Base-by-base conservation (phyloP, 192 early-diverging fungal genomes). In the Linnemannia exigua region DNA sequence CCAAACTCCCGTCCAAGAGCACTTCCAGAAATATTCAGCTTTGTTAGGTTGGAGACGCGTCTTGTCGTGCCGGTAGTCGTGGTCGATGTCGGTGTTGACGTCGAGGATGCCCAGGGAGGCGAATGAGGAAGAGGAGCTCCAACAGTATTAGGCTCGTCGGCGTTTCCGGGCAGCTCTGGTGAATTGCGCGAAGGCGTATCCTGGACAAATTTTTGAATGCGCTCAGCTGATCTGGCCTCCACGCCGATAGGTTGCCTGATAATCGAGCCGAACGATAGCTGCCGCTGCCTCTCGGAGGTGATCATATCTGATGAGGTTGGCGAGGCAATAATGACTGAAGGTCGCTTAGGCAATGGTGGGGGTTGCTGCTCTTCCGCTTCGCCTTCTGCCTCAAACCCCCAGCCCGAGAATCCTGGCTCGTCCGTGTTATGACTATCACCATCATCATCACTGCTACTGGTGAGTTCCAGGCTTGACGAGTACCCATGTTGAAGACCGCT, bases 401-500 rank as follows among this genome's bases (percentile, higher is more conserved):
- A 77, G 15, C 52, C 67, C 19, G 46, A 22, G 44, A 77, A 77
- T 28, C 48, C 41, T 22, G 76, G 67, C 3, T 70, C 35, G 25
- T 69, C 67, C 1, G 35, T 25, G 67, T 51, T 38, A 11, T 41
- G 68, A 12, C 68, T 41, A 41, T 35, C 68, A 20, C 38, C 68
- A 11, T 69, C 41, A 41, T 76, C 61, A 1, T 76, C 76, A 5
- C 50, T 68, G 33, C 47, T 70, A 9, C 67, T 63, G 22, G 67
- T 68, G 11, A 77, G 19, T 17, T 68, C 69, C 28, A 50, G 17
- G n/a, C 67, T 77, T 5, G 68, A 77, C 7, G 58, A 28, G 33
- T 77, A 77, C 5, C 50, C 76, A 48, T 77, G 76, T 16, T 63
- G 66, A 28, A 77, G 66, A 22, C 67, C 58, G 25, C 67, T 70